These are phyloP conservation scores for Lecanosticta acicola DNA, from an alignment of 2,329 filamentous ascomycete species.

Conservation along the genomic window DNA sequence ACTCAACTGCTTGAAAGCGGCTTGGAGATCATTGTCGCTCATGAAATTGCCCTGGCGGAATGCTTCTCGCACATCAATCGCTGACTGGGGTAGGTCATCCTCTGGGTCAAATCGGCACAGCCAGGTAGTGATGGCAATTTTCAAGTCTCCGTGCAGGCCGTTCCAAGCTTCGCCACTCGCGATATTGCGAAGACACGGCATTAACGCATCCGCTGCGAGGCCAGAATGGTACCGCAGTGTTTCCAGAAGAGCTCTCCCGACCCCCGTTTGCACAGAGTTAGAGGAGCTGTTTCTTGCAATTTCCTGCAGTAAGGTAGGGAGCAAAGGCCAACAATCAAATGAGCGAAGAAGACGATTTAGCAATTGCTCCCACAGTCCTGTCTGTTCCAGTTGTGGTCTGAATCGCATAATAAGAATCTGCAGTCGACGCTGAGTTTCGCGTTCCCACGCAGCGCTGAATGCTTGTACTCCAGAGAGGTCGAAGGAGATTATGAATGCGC, in stretches of 20 bases:
- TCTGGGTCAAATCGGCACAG: conserved; percentile 15
- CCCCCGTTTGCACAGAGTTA: conserved; percentile 10
- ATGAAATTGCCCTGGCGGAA: conserved; percentile 21
- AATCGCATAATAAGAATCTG: conserved; percentile 11
- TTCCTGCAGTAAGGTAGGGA: conserved; percentile 13
- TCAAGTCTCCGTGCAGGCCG: conserved; percentile 23
- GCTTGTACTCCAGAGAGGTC: conserved; percentile 18
- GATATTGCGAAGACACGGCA: conserved; percentile 12
- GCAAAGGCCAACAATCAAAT: conserved; percentile 10
- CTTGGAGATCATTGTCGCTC: conserved; percentile 21
- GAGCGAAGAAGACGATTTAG: conserved; percentile 15
- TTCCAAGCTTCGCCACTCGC: conserved; percentile 13
- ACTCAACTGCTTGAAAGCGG: conserved; percentile 18
- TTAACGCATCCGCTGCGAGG: conserved; percentile 13
- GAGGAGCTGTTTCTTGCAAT: conserved; percentile 5
- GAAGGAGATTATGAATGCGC: conserved; percentile 26
- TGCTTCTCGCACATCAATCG: conserved; percentile 14
- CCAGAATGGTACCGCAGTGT: conserved; percentile 7
- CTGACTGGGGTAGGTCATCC: conserved; percentile 12
- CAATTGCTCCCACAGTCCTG: conserved; percentile 18
- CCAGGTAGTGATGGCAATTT: conserved; percentile 23
- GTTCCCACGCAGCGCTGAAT: conserved; percentile 17
- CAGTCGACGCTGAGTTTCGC: conserved; percentile 20
- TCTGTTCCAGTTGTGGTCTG: conserved; percentile 13
- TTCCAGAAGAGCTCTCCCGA: conserved; percentile 16